phyloP scores from a whole-genome alignment of 169 alveolate species.

The Plasmodium inui region DNA sequence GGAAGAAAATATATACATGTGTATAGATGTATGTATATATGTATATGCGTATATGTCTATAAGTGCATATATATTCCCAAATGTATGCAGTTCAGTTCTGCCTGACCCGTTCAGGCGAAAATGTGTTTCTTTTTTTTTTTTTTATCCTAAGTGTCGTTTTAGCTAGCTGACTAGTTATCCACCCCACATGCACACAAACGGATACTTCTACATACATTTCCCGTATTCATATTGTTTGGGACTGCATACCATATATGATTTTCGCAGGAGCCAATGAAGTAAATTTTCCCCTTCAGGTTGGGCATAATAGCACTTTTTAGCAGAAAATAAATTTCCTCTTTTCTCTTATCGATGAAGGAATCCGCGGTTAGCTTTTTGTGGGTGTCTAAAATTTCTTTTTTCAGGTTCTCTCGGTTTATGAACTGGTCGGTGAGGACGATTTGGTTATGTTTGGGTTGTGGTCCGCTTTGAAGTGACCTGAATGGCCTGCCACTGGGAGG shows the following conservation, averaged over 20 bases:
- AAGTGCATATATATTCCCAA: neutral
- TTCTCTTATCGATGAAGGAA: conserved; percentile 55
- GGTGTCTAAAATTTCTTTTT: conserved; percentile 61
- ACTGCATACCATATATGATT: conserved; percentile 66
- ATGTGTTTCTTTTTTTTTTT: neutral
- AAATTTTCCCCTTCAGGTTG: conserved; percentile 69
- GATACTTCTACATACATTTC: neutral
- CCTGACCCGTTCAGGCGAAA: conserved; percentile 14
- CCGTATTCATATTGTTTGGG: neutral
- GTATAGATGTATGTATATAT: neutral
- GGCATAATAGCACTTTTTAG: conserved; percentile 59
- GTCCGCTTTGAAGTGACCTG: neutral
- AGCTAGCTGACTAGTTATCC: neutral
- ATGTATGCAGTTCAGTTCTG: neutral
- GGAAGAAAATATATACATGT: neutral
- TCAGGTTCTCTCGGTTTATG: conserved; percentile 16
- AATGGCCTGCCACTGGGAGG: neutral
- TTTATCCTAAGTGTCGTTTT: neutral
- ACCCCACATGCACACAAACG: neutral
- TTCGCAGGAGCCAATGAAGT: conserved; percentile 66
- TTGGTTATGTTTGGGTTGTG: neutral
- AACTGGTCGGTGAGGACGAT: conserved; percentile 38
- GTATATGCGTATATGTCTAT: neutral
- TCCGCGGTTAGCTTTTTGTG: conserved; percentile 55
- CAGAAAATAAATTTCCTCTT: conserved; percentile 64